These are phyloP conservation scores for Westerdykella aurantiaca DNA, from an alignment of 2,329 filamentous ascomycete genomes.

Conservation along the genomic window DNA sequence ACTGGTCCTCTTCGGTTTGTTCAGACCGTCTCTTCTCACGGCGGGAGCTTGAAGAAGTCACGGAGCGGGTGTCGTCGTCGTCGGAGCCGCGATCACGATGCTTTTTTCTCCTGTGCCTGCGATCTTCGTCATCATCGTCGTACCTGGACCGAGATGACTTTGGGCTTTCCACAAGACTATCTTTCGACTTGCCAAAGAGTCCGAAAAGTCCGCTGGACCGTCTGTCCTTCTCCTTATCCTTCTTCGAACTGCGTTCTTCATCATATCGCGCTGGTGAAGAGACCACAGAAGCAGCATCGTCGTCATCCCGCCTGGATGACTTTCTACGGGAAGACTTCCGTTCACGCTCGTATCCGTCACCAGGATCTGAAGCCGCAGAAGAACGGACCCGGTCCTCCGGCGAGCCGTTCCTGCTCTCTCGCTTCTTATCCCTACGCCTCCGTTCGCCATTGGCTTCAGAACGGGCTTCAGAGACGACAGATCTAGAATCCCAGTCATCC, in stretches of 20 bases:
- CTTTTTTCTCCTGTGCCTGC: slow-evolving; percentile 43
- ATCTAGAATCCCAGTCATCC: slow-evolving; percentile 39
- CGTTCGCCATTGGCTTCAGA: slow-evolving; percentile 34
- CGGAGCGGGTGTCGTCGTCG: slow-evolving; percentile 31
- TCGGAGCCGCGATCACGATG: slow-evolving; percentile 37
- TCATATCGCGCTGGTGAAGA: slow-evolving; percentile 38
- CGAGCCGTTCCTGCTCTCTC: slow-evolving; percentile 27
- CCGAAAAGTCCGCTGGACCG: slow-evolving; percentile 44
- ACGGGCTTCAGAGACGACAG: slow-evolving; percentile 34
- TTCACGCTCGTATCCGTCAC: slow-evolving; percentile 35
- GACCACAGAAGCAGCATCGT: slow-evolving; percentile 39
- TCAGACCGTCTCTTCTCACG: slow-evolving; percentile 40
- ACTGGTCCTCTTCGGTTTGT: slow-evolving; percentile 39
- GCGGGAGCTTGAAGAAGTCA: slow-evolving; percentile 29
- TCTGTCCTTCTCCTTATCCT: slow-evolving; percentile 37
- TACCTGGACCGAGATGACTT: slow-evolving; percentile 30
- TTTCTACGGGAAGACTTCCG: slow-evolving; percentile 36
- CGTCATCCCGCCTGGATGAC: slow-evolving; percentile 38
- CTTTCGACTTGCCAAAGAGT: slow-evolving; percentile 43
- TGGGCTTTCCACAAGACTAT: slow-evolving; percentile 28
- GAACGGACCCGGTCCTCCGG: slow-evolving; percentile 20
- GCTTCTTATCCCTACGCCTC: slow-evolving; percentile 29
- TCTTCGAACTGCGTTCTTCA: slow-evolving; percentile 33
- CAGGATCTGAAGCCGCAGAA: slow-evolving; percentile 38
- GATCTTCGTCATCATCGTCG: slow-evolving; percentile 39